These are phyloP conservation scores for Venturiaceae sp. DNA, from an alignment of 2,329 filamentous ascomycete species.

Conservation along the genomic window DNA sequence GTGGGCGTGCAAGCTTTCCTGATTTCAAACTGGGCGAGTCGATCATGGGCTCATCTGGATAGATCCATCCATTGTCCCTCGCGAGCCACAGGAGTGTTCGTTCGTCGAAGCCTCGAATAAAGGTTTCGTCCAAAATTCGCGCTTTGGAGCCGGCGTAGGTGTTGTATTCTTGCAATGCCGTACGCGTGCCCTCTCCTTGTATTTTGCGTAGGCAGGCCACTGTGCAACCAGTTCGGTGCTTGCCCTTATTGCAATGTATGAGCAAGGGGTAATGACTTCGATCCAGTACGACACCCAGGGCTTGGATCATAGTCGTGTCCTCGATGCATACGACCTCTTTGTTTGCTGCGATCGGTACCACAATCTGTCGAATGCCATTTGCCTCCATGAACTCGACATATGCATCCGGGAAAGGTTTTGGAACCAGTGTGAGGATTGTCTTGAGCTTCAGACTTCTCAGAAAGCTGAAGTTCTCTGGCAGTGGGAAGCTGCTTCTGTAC, in stretches of 20 bases:
- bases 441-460: slow-evolving; percentile 60
- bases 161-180: slow-evolving; percentile 64
- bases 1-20: neutral
- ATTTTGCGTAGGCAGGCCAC: slow-evolving; percentile 68
- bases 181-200: slow-evolving; percentile 50
- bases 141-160: slow-evolving; percentile 45
- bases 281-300: slow-evolving; percentile 63
- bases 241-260: slow-evolving; percentile 90
- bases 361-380: slow-evolving; percentile 60
- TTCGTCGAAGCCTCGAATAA: slow-evolving; percentile 35
- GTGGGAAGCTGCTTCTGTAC: slow-evolving; percentile 75
- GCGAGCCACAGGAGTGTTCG: slow-evolving; percentile 29
- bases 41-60: neutral
- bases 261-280: slow-evolving; percentile 68
- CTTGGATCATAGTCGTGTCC: slow-evolving; percentile 51
- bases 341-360: slow-evolving; percentile 77
- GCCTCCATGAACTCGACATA: slow-evolving; percentile 52
- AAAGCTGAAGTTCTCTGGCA: slow-evolving; percentile 59
- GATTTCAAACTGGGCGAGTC: neutral
- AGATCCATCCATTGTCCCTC: slow-evolving; percentile 10
- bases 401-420: slow-evolving; percentile 34
- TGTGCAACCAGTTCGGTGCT: slow-evolving; percentile 88
- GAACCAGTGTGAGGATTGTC: slow-evolving; percentile 59
- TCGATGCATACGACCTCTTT: slow-evolving; percentile 52
- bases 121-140: slow-evolving; percentile 34